Percentiles rank a stretch among this genome's conserved stretches.
Evolutionary conservation across 345 rosid species (phyloP).

Genomic region (Carallia brachiata): DNA sequence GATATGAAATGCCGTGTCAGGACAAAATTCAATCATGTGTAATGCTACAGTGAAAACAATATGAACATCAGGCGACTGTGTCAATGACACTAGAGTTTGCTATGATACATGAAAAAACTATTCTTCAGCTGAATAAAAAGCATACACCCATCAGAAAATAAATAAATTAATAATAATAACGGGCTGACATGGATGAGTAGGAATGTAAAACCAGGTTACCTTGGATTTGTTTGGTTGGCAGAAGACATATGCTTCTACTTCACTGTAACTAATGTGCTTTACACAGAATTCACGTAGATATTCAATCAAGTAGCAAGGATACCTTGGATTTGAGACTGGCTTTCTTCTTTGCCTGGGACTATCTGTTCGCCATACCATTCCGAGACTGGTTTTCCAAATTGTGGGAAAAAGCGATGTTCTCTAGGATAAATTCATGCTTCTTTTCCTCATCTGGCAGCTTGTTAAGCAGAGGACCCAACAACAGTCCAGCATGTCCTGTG

Average conservation of each 20-base stretch:
- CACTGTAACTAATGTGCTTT: background rate
- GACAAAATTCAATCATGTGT: too few relatives aligned
- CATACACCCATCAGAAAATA: too few relatives aligned
- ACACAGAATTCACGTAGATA: background rate
- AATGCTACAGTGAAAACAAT: too few relatives aligned
- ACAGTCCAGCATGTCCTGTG: conserved; percentile 57
- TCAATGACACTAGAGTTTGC: too few relatives aligned
- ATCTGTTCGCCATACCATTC: conserved; percentile 26
- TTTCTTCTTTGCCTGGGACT: conserved; percentile 36
- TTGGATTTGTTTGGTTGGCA: too few relatives aligned
- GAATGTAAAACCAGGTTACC: too few relatives aligned
- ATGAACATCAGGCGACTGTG: too few relatives aligned
- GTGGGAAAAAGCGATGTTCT: conserved; percentile 15
- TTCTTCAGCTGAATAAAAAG: too few relatives aligned
- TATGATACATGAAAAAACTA: too few relatives aligned
- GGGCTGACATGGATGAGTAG: too few relatives aligned
- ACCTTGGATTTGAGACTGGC: conserved; percentile 52
- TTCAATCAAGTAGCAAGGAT: conserved; percentile 41
- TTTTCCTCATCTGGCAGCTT: conserved; percentile 32
- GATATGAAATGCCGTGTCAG: too few relatives aligned
- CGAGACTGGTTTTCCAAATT: conserved; percentile 19
- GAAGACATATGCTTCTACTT: background rate
- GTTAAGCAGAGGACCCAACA: conserved; percentile 54
- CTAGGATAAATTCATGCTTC: conserved; percentile 12
- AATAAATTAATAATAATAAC: too few relatives aligned